phyloP scores from a whole-genome alignment of 169 alveolate genomes.

The Amoebophrya sp. region DNA sequence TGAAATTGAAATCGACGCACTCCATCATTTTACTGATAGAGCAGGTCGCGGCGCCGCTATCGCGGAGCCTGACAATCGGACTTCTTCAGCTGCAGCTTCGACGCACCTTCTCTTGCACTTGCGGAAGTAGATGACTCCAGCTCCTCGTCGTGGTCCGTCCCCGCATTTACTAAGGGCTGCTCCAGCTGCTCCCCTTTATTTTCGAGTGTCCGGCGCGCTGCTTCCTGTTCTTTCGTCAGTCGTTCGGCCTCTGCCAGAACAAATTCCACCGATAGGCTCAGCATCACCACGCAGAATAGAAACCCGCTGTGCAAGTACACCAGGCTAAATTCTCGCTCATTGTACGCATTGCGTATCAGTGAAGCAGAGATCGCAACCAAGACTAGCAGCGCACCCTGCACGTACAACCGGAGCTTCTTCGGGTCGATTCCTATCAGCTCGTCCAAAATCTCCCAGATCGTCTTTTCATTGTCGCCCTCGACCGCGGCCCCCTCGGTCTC shows the following conservation, averaged over 20 bases:
- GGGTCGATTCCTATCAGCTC: not conserved
- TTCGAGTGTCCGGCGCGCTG: too few species aligned
- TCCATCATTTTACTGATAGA: too few species aligned
- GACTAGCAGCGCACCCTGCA: not conserved
- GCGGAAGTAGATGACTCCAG: too few species aligned
- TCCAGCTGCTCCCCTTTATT: too few species aligned
- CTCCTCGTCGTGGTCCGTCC: too few species aligned
- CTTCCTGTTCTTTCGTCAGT: not conserved
- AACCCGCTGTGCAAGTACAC: not conserved
- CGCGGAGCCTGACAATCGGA: too few species aligned
- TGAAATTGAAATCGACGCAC: too few species aligned
- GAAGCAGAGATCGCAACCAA: not conserved
- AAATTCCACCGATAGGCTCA: not conserved
- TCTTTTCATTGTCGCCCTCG: not conserved
- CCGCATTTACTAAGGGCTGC: too few species aligned
- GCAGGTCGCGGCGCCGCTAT: too few species aligned
- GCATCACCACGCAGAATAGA: not conserved
- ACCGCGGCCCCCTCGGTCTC: not conserved
- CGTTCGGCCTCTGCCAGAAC: not conserved
- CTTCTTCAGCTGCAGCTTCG: too few species aligned
- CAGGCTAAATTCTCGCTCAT: not conserved
- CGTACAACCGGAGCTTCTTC: not conserved
- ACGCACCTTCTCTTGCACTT: too few species aligned
- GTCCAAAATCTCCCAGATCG: not conserved
- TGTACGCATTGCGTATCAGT: not conserved